Evolutionary conservation across 495 filamentous ascomycete species (phyloP), one percentile per base, ranked within the genome.

Genomic region (Podospora anserina): DNA sequence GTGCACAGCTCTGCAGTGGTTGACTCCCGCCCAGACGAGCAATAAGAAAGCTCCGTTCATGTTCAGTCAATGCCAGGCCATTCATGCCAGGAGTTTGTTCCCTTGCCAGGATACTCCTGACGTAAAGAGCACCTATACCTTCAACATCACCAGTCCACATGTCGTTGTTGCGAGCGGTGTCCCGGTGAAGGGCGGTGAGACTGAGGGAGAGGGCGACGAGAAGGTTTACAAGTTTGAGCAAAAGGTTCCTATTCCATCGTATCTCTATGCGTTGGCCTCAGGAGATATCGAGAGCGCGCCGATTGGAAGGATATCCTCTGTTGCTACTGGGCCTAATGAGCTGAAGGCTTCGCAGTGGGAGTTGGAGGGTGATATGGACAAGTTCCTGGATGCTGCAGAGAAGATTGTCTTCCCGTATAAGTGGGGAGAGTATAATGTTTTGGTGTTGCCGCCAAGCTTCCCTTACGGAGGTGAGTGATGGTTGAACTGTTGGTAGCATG

Each of bases 41-140:
- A 97, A 95, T 83, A 92, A 91, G 78, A 93, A 94, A 73, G 89
- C 92, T 71, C 94, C 94, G 7, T 97, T 97, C 76, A 95, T 97
- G 89, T 97, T 97, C 83, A 94, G 92, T 53, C 94, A 98, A 86
- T 97, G 93, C 78, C 94, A 99, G 82, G 93, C 94, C 54, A 99
- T 99, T 71, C 92, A 97, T 72, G 92, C 91, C 28, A 87, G 94
- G 62, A 96, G 92, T 26, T 84, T 97, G 65, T 97, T 97, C 78
- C 95, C 95, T 15, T 97, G 93, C 78, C 94, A 99, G 82, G 94
- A 99, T 78, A 97, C 95, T 0, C 94, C 94, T 27, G 92, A 96
- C 76, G 89, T 97, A 68, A 99, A 99, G 80, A 91, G 89, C 56
- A 94, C 92, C 4, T 92, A 93, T 79, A 85, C 89, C 65, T 97